These are phyloP conservation scores for Coemansia sp. DNA, from an alignment of 192 early-diverging fungal species.

Conservation along the genomic window DNA sequence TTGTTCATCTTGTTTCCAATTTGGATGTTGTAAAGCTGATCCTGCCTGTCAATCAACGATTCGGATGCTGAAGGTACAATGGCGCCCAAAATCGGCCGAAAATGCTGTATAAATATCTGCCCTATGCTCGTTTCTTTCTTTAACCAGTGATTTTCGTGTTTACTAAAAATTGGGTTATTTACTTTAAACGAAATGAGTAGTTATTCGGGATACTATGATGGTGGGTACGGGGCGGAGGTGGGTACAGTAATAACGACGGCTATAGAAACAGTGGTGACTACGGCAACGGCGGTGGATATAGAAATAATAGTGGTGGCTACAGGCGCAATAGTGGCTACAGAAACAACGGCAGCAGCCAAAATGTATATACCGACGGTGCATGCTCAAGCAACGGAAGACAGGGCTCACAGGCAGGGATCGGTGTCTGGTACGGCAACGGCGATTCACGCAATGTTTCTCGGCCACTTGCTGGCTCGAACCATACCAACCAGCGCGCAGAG, in stretches of 20 bases:
- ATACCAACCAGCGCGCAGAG: conserved; percentile 41
- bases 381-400: conserved; percentile 51
- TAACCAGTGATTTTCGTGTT: not conserved
- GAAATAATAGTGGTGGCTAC: not conserved
- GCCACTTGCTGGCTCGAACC: conserved; percentile 20
- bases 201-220: not conserved
- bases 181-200: not conserved
- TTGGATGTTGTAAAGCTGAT: too few relatives aligned
- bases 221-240: not conserved
- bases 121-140: not conserved
- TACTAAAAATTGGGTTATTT: not conserved
- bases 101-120: not conserved
- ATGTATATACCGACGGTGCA: conserved; percentile 57
- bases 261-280: not conserved
- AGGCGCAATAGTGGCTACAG: not conserved
- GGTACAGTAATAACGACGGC: not conserved
- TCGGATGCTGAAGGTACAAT: too few relatives aligned
- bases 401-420: conserved; percentile 52
- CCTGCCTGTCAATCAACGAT: too few relatives aligned
- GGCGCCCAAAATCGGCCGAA: not conserved
- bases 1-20: too few relatives aligned
- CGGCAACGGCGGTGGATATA: not conserved
- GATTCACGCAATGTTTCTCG: conserved; percentile 56
- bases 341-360: not conserved
- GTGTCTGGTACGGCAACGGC: conserved; percentile 52